Evolutionary conservation across 2,329 filamentous ascomycete species (phyloP), one percentile per base, ranked within the genome.

Genomic region (Didymella keratinophila): DNA sequence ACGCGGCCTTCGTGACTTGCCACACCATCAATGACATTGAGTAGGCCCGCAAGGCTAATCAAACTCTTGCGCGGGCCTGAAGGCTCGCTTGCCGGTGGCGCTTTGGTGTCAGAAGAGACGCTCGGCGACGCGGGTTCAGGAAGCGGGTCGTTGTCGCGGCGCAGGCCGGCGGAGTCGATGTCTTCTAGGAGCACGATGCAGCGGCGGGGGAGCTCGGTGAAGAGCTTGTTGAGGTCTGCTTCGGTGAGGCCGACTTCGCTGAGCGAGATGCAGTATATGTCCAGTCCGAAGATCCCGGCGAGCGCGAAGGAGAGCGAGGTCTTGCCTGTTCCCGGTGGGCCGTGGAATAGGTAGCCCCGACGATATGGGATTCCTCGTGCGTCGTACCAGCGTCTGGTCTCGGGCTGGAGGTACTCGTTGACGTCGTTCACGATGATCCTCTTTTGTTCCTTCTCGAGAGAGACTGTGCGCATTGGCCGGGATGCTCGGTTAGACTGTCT

Each of bases 301-400:
- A 82, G 66, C 0, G 81, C 79, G 27, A 76, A 72, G 1, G 65
- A 69, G n/a, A 74, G 59, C 0, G 64, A 69, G 1, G 87, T 90
- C 76, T 94, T 95, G 14, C 91, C 91, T 0, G 90, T 93, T 0
- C 91, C 91, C 0, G 91, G 91, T 0, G 91, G 91, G 0, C 92
- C 92, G 63, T 93, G 82, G 16, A 96, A 86, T 0, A 96, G 84
- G 69, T 95, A 96, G 0, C 92, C 93, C 4, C 92, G 84, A 14
- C 92, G 86, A 73, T 96, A 96, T 0, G 93, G 92, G 28, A 96
- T 94, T 0, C 92, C 92, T 7, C 92, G 84, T 65, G 91, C 89
- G 0, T 88, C 83, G 72, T 97, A 96, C 91, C 92, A 96, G n/a
- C 87, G 82, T 1, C 87, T 85, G 0, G 87, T 91, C 0, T 82